phyloP scores from a whole-genome alignment of 2,329 filamentous ascomycete genomes.

The Fusarium nanum region DNA sequence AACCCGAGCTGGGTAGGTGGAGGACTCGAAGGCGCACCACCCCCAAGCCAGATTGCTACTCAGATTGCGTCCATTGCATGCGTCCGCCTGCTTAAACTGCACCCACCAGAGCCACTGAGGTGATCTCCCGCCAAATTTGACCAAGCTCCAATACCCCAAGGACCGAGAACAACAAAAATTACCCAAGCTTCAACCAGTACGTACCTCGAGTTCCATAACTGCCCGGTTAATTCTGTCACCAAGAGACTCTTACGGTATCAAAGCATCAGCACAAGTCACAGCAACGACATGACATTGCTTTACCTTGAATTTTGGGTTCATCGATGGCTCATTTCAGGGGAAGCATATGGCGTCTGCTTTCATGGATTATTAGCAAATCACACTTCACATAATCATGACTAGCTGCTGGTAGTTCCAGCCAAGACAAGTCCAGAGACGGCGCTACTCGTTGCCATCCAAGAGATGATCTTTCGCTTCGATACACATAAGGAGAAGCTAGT shows the following conservation, averaged over 20 bases:
- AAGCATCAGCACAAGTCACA: not conserved
- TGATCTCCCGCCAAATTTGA: conserved; percentile 42
- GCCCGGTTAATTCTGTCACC: not conserved
- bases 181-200: not conserved
- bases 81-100: conserved; percentile 28
- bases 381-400: conserved; percentile 23
- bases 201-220: not conserved
- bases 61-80: conserved; percentile 36
- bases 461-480: conserved; percentile 30
- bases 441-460: conserved; percentile 25
- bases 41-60: conserved; percentile 36
- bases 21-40: conserved; percentile 40
- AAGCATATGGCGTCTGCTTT: conserved; percentile 11
- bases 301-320: not conserved
- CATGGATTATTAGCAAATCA: conserved; percentile 28
- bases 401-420: conserved; percentile 36
- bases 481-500: conserved; percentile 22
- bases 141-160: conserved; percentile 16
- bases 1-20: conserved; percentile 40
- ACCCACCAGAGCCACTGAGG: conserved; percentile 40
- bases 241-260: not conserved
- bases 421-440: conserved; percentile 29
- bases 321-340: conserved; percentile 17
- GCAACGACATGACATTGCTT: not conserved
- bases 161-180: conserved; percentile 1